Evolutionary conservation across 202 grass and related monocot genomes (phyloP).

Genomic region (Saccharum hybrid): DNA sequence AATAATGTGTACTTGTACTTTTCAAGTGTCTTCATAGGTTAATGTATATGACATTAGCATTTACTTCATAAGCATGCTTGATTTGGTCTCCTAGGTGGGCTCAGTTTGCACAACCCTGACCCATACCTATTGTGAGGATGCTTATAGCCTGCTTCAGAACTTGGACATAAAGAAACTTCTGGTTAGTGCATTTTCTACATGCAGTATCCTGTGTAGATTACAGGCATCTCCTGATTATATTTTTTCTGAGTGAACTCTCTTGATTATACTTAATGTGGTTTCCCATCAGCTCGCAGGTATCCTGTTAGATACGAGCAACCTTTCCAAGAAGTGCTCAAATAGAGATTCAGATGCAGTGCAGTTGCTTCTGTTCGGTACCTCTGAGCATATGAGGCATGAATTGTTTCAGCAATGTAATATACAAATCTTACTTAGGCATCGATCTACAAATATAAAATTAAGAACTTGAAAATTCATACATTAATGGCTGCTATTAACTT

Average conservation of each 20-base stretch:
- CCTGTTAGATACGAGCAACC: slow-evolving; percentile 66
- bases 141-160: slow-evolving; percentile 58
- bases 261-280: slow-evolving; percentile 28
- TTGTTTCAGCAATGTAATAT: slow-evolving; percentile 69
- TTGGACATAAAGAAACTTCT: slow-evolving; percentile 66
- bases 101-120: slow-evolving; percentile 64
- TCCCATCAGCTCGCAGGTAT: slow-evolving; percentile 70
- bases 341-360: slow-evolving; percentile 70
- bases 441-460: background rate
- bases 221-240: slow-evolving; percentile 8
- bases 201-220: slow-evolving; percentile 2
- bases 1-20: slow-evolving; percentile 39
- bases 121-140: slow-evolving; percentile 60
- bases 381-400: slow-evolving; percentile 52
- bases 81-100: slow-evolving; percentile 54
- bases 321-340: slow-evolving; percentile 51
- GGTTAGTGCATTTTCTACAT: slow-evolving; percentile 47
- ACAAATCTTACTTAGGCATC: slow-evolving; percentile 29
- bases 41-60: slow-evolving; percentile 33
- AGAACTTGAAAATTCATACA: slow-evolving; percentile 15
- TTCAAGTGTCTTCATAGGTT: background rate
- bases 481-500: slow-evolving; percentile 30
- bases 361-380: slow-evolving; percentile 50
- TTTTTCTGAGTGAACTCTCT: background rate
- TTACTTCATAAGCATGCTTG: slow-evolving; percentile 48